These are phyloP conservation scores for Russula foetens DNA, from an alignment of 768 basidiomycete species.

Conservation along the genomic window DNA sequence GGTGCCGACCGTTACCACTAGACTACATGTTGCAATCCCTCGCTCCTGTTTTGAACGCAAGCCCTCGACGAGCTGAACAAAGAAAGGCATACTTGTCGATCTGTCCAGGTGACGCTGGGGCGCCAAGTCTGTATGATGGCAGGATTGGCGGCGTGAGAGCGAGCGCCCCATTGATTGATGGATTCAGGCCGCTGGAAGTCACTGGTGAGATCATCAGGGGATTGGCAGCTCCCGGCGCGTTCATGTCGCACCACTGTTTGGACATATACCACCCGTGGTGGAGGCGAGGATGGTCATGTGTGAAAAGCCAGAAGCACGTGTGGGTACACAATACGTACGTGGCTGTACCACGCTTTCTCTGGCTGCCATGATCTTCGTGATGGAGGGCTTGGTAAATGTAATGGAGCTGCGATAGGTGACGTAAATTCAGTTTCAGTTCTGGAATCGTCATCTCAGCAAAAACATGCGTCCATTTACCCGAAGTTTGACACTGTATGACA, in stretches of 20 bases:
- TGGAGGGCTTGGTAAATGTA: background rate
- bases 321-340: background rate
- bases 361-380: background rate
- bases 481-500: background rate
- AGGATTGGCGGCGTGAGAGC: conserved; percentile 1
- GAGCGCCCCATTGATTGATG: conserved; percentile 1
- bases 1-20: background rate
- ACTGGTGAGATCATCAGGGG: background rate
- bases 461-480: background rate
- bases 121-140: background rate
- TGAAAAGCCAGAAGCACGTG: background rate
- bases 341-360: background rate
- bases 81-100: background rate
- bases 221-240: background rate
- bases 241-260: background rate
- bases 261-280: background rate
- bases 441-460: background rate
- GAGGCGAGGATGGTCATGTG: background rate
- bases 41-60: background rate
- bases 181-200: background rate
- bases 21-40: background rate
- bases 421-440: background rate
- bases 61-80: background rate
- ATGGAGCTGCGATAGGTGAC: background rate
- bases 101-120: background rate